These are phyloP conservation scores for Fomitopsis serialis DNA, from an alignment of 768 basidiomycete genomes.

Conservation along the genomic window DNA sequence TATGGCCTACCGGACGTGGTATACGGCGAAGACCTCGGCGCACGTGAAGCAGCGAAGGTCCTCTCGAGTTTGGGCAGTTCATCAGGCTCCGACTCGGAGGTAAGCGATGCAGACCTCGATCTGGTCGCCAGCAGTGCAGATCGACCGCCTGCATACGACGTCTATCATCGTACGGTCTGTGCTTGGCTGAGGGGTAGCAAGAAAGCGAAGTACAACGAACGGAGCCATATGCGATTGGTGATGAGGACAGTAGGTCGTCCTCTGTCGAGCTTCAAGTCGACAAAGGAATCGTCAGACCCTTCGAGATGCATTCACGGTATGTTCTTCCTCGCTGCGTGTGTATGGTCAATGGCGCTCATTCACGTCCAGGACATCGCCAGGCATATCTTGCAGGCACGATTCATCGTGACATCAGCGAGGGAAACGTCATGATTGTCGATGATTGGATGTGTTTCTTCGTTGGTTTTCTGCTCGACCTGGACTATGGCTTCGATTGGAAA, in stretches of 20 bases:
- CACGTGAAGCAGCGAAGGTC: too few relatives aligned
- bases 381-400: background rate
- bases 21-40: too few relatives aligned
- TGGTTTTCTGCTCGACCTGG: too few relatives aligned
- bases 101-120: too few relatives aligned
- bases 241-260: too few relatives aligned
- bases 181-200: background rate
- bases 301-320: conserved; percentile 9
- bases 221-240: conserved; percentile 10
- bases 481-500: too few relatives aligned
- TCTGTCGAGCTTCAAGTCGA: conserved; percentile 1
- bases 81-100: too few relatives aligned
- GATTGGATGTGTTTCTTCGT: too few relatives aligned
- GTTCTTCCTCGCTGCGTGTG: background rate
- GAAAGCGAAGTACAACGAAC: background rate
- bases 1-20: too few relatives aligned
- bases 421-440: conserved; percentile 2
- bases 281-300: conserved; percentile 8
- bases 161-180: background rate
- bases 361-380: background rate
- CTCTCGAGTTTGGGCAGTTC: too few relatives aligned
- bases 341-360: too few relatives aligned
- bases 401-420: conserved; percentile 8
- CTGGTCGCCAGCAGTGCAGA: too few relatives aligned
- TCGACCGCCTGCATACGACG: background rate